These are phyloP conservation scores for Ilyonectria robusta DNA, from an alignment of 2,329 filamentous ascomycete species.

Conservation along the genomic window DNA sequence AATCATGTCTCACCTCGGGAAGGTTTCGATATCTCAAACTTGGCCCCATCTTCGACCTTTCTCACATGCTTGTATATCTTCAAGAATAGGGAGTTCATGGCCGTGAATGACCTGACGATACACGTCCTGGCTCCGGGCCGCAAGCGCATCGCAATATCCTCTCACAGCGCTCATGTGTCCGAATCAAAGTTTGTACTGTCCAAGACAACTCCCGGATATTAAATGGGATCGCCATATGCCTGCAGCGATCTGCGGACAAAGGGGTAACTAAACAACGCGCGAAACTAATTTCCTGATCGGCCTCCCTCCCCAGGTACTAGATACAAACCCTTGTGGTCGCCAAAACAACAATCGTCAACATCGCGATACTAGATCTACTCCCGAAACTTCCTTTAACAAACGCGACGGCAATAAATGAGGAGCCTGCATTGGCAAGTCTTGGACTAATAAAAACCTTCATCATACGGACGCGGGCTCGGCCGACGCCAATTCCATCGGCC, in stretches of 20 bases:
- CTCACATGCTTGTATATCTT: too few relatives aligned
- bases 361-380: not conserved
- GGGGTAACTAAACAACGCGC: not conserved
- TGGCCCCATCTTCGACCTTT: not conserved
- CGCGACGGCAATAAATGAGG: not conserved
- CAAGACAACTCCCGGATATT: not conserved
- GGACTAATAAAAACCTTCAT: not conserved
- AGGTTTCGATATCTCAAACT: too few relatives aligned
- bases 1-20: not conserved
- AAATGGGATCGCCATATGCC: constrained; percentile 29
- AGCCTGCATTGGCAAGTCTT: not conserved
- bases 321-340: not conserved
- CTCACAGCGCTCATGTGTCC: not conserved
- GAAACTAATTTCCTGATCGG: not conserved
- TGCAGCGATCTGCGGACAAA: constrained; percentile 5
- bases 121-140: not conserved
- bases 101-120: not conserved
- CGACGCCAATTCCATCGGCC: not conserved
- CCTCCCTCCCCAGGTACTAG: not conserved
- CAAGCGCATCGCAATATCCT: not conserved
- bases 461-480: not conserved
- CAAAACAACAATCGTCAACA: not conserved
- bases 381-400: not conserved
- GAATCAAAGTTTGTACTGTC: not conserved
- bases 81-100: too few relatives aligned